phyloP scores from a whole-genome alignment of 495 filamentous ascomycete genomes.

The Xylaria sp. region DNA sequence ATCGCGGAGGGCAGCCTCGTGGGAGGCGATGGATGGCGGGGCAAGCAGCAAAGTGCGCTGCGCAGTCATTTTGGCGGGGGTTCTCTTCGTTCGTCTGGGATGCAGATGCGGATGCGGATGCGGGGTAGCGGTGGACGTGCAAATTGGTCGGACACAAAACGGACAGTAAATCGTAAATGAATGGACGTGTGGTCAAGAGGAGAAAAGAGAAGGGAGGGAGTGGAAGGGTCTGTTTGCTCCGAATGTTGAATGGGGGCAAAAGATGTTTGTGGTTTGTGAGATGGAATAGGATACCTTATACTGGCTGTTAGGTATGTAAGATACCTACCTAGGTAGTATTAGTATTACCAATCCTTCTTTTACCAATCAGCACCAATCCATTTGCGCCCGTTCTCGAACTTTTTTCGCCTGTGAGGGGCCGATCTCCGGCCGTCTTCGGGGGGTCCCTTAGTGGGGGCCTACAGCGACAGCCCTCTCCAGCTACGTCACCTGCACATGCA shows the following conservation, averaged over 20 bases:
- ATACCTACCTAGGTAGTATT: background rate
- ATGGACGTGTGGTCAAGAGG: background rate
- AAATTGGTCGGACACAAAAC: background rate
- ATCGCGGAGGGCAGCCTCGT: conserved; percentile 53
- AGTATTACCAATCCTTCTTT: background rate
- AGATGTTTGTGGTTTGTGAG: background rate
- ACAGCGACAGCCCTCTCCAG: no score
- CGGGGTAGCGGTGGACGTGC: background rate
- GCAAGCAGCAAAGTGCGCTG: conserved; percentile 61
- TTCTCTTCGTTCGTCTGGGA: background rate
- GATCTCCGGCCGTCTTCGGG: conserved; percentile 21
- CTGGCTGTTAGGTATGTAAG: no score
- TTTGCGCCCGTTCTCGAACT: conserved; percentile 10
- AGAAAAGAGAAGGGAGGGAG: background rate
- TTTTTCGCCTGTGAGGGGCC: conserved; percentile 21
- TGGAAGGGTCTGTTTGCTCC: background rate
- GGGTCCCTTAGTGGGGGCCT: background rate
- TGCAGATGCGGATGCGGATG: background rate
- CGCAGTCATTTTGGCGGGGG: conserved; percentile 29
- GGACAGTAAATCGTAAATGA: background rate
- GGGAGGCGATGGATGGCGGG: conserved; percentile 59
- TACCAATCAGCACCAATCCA: conserved; percentile 21
- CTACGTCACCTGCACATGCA: conserved; percentile 16
- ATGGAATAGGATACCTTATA: background rate
- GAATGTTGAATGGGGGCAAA: background rate